These are phyloP conservation scores for Crucibulum laeve DNA, from an alignment of 768 basidiomycete genomes.

Conservation along the genomic window DNA sequence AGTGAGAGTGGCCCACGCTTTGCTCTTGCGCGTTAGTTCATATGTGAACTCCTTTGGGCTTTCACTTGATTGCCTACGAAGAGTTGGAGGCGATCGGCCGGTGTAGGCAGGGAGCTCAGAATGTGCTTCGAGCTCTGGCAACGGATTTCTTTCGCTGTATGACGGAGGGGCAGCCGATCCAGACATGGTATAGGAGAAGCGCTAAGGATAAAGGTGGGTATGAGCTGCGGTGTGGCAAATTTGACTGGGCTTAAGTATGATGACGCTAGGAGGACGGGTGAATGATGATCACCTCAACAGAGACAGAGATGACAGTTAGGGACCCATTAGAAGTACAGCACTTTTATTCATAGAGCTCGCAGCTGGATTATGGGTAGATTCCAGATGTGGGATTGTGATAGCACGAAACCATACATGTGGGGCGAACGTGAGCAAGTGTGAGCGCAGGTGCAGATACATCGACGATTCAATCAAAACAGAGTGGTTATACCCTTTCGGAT, in stretches of 20 bases:
- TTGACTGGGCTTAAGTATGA: background rate
- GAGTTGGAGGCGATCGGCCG: constrained; percentile 3
- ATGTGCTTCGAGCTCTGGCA: background rate
- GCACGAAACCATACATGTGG: no score
- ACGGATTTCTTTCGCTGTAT: background rate
- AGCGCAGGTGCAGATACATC: no score
- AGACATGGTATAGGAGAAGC: background rate
- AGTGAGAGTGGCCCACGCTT: constrained; percentile 42
- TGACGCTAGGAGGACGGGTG: no score
- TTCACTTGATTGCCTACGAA: constrained; percentile 8
- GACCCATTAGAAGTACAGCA: no score
- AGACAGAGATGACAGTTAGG: no score
- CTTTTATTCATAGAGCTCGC: no score
- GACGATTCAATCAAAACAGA: no score
- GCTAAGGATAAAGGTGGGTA: background rate
- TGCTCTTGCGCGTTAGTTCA: constrained; percentile 22
- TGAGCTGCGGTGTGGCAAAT: background rate
- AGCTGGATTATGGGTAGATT: no score
- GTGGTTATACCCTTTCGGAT: no score
- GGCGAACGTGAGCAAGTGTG: no score
- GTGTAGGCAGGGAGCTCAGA: constrained; percentile 15
- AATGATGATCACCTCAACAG: no score
- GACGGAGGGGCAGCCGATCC: constrained; percentile 21
- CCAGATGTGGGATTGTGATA: no score
- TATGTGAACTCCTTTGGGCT: constrained; percentile 22